Base-by-base conservation (phyloP, 2,329 filamentous ascomycete genomes). In the Pseudogymnoascus sp. region DNA sequence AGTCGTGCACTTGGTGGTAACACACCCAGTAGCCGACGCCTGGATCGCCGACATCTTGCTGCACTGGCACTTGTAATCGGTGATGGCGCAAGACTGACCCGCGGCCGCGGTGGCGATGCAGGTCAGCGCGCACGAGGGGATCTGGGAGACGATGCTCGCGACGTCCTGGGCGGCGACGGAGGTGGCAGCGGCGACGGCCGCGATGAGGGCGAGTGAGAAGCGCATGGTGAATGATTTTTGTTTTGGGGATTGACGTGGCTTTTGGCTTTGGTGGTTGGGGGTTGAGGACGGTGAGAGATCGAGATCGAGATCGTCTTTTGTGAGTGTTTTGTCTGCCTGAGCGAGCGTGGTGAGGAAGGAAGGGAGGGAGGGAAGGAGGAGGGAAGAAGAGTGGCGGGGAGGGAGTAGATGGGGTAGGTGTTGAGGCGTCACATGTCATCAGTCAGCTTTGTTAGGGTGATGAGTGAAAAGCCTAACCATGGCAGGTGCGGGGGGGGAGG, bases 171-270 rank as follows among this genome's bases (percentile, higher is more conserved):
- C 31, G 31, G 16, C 31, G 46, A 31, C 24, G 22, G 28, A 24
- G 56, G 56, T 60, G 14, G 31, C 56, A 2, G 56, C 56, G 14
- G 35, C 31, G 56, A 60, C 22, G 56, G 56, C 56, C 11, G 56
- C 56, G 56, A 60, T 40, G 56, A 60, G 16, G 31, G 56, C 31
- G 56, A 60, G 31, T 22, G 56, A 60, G 56, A 60, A 60, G 16
- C 35, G 31, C 56, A 60, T 60, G 16, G 14, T 53, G 46, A 53
- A 53, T 16, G 46, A 4, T 28, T 50, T 28, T 53, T n/a, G 5
- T 19, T 22, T 43, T 22, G 19, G 16, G 11, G 16, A 24, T 50
- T 53, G 46, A 53, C 46, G 31, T 53, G 46, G 46, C 46, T 53
- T 53, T 53, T 28, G 46, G 46, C 46, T 60, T 60, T 31, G 28